Evolutionary conservation across 2,329 filamentous ascomycete genomes (phyloP).

Genomic region (Calonectria hawksworthii): DNA sequence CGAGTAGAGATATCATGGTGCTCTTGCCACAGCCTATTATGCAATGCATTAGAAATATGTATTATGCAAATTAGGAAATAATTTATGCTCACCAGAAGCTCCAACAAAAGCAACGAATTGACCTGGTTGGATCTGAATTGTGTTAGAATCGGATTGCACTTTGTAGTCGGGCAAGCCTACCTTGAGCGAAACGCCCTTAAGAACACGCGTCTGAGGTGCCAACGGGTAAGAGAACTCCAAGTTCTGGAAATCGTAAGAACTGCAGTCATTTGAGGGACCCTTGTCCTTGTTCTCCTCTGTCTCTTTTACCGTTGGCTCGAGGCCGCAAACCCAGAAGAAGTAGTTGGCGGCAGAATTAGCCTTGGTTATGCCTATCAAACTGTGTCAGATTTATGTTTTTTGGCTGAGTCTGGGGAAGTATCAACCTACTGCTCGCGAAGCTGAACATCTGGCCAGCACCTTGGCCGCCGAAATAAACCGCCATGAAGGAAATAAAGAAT

Average conservation of each 20-base stretch:
- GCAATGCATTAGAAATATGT: not conserved
- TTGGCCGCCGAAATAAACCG: conserved; percentile 59
- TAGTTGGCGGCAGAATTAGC: conserved; percentile 62
- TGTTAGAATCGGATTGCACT: not conserved
- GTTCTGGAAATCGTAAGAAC: not conserved
- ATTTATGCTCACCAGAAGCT: not conserved
- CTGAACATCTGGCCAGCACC: conserved; percentile 53
- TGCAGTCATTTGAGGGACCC: not conserved
- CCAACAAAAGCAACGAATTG: conserved; percentile 67
- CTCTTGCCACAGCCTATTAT: conserved; percentile 65
- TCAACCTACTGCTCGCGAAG: conserved; percentile 58
- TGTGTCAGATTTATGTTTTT: not conserved
- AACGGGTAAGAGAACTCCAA: conserved; percentile 47
- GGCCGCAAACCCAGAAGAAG: conserved; percentile 56
- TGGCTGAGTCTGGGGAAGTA: not conserved
- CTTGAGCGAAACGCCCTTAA: conserved; percentile 47
- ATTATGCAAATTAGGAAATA: not conserved
- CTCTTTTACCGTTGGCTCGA: conserved; percentile 13
- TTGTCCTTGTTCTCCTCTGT: not conserved
- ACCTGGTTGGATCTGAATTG: conserved; percentile 46
- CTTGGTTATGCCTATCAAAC: conserved; percentile 59
- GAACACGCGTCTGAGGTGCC: conserved; percentile 28
- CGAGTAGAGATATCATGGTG: conserved; percentile 66
- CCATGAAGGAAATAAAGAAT: conserved; percentile 64
- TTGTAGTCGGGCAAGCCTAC: not conserved